Evolutionary conservation across 805 yeast species (phyloP).

Genomic region (Limtongozyma cylindracea): DNA sequence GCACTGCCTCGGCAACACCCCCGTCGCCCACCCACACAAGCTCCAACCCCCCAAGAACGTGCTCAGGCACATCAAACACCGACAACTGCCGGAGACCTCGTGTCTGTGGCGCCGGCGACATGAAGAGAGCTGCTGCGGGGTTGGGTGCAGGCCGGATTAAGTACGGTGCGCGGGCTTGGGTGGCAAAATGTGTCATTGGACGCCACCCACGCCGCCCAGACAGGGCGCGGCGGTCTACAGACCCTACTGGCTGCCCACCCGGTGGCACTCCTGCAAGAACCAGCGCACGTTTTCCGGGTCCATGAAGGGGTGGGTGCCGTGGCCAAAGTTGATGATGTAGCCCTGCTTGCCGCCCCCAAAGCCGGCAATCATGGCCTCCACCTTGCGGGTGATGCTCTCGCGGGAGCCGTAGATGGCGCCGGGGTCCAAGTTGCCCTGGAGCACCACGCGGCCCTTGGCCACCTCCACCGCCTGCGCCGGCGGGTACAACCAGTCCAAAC

Average conservation of each 20-base stretch:
- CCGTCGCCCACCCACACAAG: too few relatives aligned
- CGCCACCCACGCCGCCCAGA: too few relatives aligned
- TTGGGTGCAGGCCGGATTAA: too few relatives aligned
- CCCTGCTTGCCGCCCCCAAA: conserved; percentile 87
- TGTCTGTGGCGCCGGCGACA: too few relatives aligned
- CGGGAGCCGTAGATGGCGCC: conserved; percentile 82
- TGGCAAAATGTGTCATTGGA: too few relatives aligned
- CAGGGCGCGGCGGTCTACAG: too few relatives aligned
- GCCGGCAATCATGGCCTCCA: conserved; percentile 66
- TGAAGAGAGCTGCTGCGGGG: too few relatives aligned
- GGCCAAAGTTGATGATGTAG: conserved; percentile 90
- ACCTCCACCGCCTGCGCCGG: conserved; percentile 68
- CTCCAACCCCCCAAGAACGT: too few relatives aligned
- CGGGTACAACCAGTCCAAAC: conserved; percentile 76
- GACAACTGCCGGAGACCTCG: too few relatives aligned
- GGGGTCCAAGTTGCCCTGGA: conserved; percentile 94
- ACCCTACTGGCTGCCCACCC: conserved; percentile 37
- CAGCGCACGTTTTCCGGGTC: conserved; percentile 71
- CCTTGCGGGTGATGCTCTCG: conserved; percentile 58
- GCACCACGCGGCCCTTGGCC: conserved; percentile 48
- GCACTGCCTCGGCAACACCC: too few relatives aligned
- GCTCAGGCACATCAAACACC: too few relatives aligned
- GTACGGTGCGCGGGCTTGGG: too few relatives aligned
- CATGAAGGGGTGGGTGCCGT: conserved; percentile 97
- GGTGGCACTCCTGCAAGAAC: conserved; percentile 72